phyloP scores from a whole-genome alignment of 805 yeast species.

The Ogataea trehalophila region DNA sequence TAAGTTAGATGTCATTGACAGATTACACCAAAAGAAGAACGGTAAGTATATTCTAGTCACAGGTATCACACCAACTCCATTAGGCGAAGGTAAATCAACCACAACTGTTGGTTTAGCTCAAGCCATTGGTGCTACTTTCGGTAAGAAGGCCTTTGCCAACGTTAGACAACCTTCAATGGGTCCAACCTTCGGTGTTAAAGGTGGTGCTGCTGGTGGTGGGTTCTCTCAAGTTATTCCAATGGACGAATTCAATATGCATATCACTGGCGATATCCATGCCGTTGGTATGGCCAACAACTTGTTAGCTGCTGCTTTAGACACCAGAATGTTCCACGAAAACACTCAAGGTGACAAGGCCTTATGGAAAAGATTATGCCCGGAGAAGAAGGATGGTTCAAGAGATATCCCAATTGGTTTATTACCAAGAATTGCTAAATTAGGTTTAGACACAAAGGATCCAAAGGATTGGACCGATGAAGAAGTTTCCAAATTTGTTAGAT shows the following conservation, averaged over 20 bases:
- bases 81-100: constrained; percentile 97
- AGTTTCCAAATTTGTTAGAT: constrained; percentile 65
- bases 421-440: constrained; percentile 70
- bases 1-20: constrained; percentile 59
- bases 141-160: constrained; percentile 81
- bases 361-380: constrained; percentile 82
- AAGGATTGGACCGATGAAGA: constrained; percentile 77
- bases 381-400: constrained; percentile 69
- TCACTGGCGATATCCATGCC: constrained; percentile 97
- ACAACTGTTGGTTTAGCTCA: constrained; percentile 97
- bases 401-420: constrained; percentile 75
- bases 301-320: constrained; percentile 94
- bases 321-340: constrained; percentile 92
- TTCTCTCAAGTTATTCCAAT: constrained; percentile 96
- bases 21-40: constrained; percentile 57
- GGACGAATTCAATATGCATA: constrained; percentile 98
- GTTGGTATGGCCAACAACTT: constrained; percentile 90
- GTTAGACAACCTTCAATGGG: constrained; percentile 99
- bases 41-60: constrained; percentile 92
- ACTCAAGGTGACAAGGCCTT: constrained; percentile 77
- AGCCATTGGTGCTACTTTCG: constrained; percentile 88
- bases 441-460: constrained; percentile 78
- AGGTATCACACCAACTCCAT: constrained; percentile 97
- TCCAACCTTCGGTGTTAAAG: constrained; percentile 97
- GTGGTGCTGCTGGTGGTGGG: constrained; percentile 99